Evolutionary conservation across 2,329 filamentous ascomycete species (phyloP).

Genomic region (Meredithiella fracta): DNA sequence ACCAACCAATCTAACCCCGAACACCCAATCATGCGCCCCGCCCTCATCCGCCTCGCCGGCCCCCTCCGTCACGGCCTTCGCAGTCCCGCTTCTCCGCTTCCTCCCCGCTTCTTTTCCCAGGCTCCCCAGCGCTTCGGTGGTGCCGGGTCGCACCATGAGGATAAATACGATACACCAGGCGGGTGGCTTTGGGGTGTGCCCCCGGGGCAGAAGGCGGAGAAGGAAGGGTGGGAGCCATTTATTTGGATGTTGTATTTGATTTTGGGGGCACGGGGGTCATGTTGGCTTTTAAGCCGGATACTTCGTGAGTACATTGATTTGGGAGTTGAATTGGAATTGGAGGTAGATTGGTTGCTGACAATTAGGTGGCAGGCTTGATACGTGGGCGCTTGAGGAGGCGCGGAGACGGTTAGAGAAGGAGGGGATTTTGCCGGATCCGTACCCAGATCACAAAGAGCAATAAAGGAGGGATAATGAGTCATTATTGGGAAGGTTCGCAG

Average conservation of each 20-base stretch:
- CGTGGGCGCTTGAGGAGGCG: conserved; percentile 95
- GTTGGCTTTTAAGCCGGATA: conserved; percentile 95
- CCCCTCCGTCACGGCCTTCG: no score
- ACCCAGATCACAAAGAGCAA: conserved; percentile 41
- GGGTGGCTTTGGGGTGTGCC: conserved; percentile 92
- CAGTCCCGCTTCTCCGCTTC: no score
- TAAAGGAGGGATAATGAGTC: no score
- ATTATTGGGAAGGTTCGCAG: no score
- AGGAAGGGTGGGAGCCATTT: conserved; percentile 82
- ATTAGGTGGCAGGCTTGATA: conserved; percentile 81
- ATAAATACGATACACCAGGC: conserved; percentile 73
- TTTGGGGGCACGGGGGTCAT: conserved; percentile 60
- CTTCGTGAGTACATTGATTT: conserved; percentile 54
- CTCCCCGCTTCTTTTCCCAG: no score
- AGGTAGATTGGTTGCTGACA: background rate
- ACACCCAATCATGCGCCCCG: no score
- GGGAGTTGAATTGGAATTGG: conserved; percentile 3
- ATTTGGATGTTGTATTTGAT: conserved; percentile 59
- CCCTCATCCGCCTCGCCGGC: no score
- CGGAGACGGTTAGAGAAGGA: conserved; percentile 88
- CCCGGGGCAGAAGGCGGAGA: conserved; percentile 87
- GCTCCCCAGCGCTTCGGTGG: no score
- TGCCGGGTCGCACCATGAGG: conserved; percentile 44
- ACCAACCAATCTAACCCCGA: no score
- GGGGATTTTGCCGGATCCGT: conserved; percentile 74